phyloP scores from a whole-genome alignment of 139 green algal genomes.

The Micractinium conductrix region DNA sequence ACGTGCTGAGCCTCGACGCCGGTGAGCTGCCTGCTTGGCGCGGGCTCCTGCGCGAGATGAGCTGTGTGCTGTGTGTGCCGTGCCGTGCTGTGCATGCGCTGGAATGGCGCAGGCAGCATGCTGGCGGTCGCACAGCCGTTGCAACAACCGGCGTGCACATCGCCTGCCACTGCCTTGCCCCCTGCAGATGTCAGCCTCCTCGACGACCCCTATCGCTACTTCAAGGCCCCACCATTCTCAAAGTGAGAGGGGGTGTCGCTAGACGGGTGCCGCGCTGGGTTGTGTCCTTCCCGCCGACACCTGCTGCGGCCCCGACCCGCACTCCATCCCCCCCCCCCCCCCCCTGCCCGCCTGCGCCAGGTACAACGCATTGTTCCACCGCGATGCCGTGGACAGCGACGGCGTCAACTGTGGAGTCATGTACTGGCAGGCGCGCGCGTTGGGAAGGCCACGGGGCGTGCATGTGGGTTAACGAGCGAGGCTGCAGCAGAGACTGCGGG shows the following conservation, averaged over 20 bases:
- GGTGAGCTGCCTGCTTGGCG: too few relatives aligned
- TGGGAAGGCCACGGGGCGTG: too few relatives aligned
- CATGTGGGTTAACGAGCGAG: too few relatives aligned
- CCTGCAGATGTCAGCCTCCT: background rate
- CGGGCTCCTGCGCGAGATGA: too few relatives aligned
- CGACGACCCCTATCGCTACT: conserved; percentile 2
- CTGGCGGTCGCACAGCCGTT: too few relatives aligned
- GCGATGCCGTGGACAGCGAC: background rate
- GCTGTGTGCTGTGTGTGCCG: too few relatives aligned
- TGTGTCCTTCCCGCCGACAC: too few relatives aligned
- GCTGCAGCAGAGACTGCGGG: too few relatives aligned
- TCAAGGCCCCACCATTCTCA: background rate
- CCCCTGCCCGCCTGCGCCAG: background rate
- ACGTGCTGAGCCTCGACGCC: conserved; percentile 1
- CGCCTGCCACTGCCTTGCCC: too few relatives aligned
- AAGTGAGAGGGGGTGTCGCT: background rate
- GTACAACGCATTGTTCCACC: background rate
- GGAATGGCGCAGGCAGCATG: too few relatives aligned
- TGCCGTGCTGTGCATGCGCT: background rate
- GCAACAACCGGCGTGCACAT: too few relatives aligned
- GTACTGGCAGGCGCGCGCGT: background rate
- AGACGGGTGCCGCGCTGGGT: background rate
- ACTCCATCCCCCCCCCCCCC: background rate
- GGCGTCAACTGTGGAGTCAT: conserved; percentile 9
- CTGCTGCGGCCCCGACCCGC: too few relatives aligned